A percentile compares a stretch with the other conserved stretches of the same genome.
These are phyloP conservation scores for Ceratorhiza oryzae-sativae DNA, from an alignment of 1,284 basidiomycete species.

Conservation along the genomic window DNA sequence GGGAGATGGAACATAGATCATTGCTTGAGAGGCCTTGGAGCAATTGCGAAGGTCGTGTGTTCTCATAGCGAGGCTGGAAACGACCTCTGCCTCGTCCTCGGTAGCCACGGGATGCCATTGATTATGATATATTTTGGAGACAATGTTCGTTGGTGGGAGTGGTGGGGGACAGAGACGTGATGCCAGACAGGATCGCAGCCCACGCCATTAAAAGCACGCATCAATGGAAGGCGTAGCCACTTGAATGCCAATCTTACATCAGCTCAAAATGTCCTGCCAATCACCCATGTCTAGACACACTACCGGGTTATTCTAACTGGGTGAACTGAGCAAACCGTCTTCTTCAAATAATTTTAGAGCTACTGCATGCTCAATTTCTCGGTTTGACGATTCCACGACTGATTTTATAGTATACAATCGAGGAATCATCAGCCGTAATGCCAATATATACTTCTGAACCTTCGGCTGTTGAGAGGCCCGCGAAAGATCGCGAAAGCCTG, in stretches of 20 bases:
- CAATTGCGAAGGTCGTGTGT: not conserved
- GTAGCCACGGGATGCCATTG: constrained; percentile 11
- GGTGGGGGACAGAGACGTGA: not conserved
- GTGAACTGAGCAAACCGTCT: too few relatives aligned
- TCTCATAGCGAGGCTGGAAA: not conserved
- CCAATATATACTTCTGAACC: constrained; percentile 58
- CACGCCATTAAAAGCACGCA: not conserved
- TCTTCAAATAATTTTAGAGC: too few relatives aligned
- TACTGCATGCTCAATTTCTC: constrained; percentile 40
- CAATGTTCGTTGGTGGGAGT: not conserved
- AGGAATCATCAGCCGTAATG: constrained; percentile 76
- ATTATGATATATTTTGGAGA: not conserved
- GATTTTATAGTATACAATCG: constrained; percentile 82
- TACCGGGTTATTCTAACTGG: too few relatives aligned
- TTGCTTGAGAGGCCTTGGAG: constrained; percentile 7
- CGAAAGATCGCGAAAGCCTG: constrained; percentile 17
- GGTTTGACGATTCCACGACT: constrained; percentile 78
- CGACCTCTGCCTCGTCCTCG: not conserved
- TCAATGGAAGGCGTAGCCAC: constrained; percentile 30
- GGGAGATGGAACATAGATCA: not conserved
- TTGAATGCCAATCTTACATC: constrained; percentile 17
- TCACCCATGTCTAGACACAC: not conserved
- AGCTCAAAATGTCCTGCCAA: not conserved
- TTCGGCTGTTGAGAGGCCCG: not conserved
- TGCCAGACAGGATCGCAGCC: not conserved